Evolutionary conservation across 176 grass and related monocot genomes (phyloP).

Genomic region (Aegilops umbellulata): DNA sequence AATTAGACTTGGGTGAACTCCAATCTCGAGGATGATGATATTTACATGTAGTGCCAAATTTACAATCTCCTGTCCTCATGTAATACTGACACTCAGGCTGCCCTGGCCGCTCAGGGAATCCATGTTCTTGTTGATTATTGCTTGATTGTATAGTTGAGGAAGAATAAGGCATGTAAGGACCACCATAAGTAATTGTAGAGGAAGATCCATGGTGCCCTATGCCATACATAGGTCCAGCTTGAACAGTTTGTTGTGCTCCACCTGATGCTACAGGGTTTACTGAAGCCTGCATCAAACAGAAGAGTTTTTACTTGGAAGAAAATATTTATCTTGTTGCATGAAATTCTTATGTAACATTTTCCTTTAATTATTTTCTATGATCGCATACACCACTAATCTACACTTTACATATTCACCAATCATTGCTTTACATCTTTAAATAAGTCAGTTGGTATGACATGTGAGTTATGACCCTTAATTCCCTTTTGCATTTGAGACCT

Average conservation of each 20-base stretch:
- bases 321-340: background rate
- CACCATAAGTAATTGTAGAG: conserved; percentile 42
- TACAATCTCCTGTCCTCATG: conserved; percentile 78
- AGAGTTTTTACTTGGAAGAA: background rate
- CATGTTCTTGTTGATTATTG: conserved; percentile 58
- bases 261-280: conserved; percentile 51
- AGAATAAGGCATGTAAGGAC: conserved; percentile 47
- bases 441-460: background rate
- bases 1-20: conserved; percentile 50
- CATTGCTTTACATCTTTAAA: conserved; percentile 20
- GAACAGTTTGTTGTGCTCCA: conserved; percentile 61
- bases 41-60: conserved; percentile 79
- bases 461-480: conserved; percentile 4
- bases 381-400: conserved; percentile 15
- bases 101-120: conserved; percentile 70
- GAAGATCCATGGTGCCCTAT: conserved; percentile 62
- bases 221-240: conserved; percentile 61
- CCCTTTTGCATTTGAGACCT: background rate
- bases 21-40: conserved; percentile 76
- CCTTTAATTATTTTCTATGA: background rate
- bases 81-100: conserved; percentile 80
- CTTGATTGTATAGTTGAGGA: conserved; percentile 52
- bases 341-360: background rate
- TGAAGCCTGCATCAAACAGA: conserved; percentile 46
- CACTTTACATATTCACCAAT: background rate